Base-by-base conservation (phyloP, 1,139 yeast species). In the Candida mesenterica region DNA sequence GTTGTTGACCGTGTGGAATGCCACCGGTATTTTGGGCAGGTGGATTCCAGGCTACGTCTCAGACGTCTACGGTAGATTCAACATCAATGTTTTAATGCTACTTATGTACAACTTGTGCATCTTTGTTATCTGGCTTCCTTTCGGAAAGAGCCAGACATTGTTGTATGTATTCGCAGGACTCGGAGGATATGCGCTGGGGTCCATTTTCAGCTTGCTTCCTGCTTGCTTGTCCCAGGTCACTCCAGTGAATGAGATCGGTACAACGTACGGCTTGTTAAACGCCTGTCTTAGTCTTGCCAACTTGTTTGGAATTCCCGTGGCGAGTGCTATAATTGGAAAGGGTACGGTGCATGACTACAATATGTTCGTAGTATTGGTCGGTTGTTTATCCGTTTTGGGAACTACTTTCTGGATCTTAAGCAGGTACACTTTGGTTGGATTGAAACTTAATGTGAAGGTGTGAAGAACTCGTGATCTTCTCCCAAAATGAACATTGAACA, bases 281-380 rank as follows among this genome's bases (percentile, higher is more conserved):
- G 22, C 53, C 7, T 61, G 34, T 55, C 66, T 36, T 20, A 39
- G 39, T 49, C 57, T 40, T 63, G 65, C 14, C 62, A 39, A 63
- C 39, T 53, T 63, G 30, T 41, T 61, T 18, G 68, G 68, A 1
- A 55, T 63, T 12, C 68, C 68, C 1, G 52, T 63, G 37, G 68
- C 65, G 5, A 67, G 69, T 2, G 68, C 67, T 14, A 61, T 63
- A 16, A 55, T 69, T 28, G 65, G 64, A 6, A 46, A 57, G 26
- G 68, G 65, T 19, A 49, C 57, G 19, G 46, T 46, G 16, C 52
- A 48, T 19, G 54, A 59, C 30, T 69, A 68, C 39, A 44, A 55
- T 14, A 39, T 37, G 36, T 42, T 43, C 28, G 48, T 44, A 6
- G 35, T 42, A 13, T 28, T 68, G 39, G 62, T 63, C 32, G 72